Evolutionary conservation across 345 rosid species (phyloP), one percentile per base, ranked within the genome.

Genomic region (Cardamine chenopodiifolia): DNA sequence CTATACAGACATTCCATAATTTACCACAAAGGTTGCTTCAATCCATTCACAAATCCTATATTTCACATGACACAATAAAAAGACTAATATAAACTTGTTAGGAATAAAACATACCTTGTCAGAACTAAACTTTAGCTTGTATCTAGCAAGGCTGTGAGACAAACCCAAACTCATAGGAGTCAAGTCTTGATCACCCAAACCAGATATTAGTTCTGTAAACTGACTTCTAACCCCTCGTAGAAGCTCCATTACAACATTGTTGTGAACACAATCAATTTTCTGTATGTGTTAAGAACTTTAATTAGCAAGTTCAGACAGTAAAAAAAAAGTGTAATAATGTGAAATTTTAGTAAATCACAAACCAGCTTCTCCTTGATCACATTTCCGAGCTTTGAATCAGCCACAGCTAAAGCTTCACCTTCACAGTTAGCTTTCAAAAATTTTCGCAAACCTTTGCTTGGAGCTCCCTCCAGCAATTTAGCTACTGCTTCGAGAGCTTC

Each of bases 151-250:
- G 45, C 97, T 92, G 76, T 90, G 94, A 66, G 97, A 90, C 66
- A 92, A 83, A 80, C 97, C 97, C 82, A 92, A 79, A 44, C 96
- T 90, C 97, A 92, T 92, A 40, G 93, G 97, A 29, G 91, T 92
- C 79, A 92, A 72, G 66, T 90, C 96, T 74, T 90, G 90, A 52
- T 72, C 82, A 63, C 84, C 92, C 64, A 92, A 76, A 68, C 97
- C 97, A 71, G 90, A 59, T 22, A 92, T 88, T 39, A 92, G 97
- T 40, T 92, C 97, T 2, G 96, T 85, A 50, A 92, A 74, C 82
- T 92, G 97, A 65, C 88, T 86, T 79, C 96, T 85, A 40, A 90
- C 83, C 39, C 90, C 96, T 31, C 96, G 74, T 81, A 92, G 83
- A 83, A 90, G 83, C 79, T 90, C 97, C 97, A 92, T 88, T 13